phyloP scores from a whole-genome alignment of 805 yeast species.

The Grigorovia jiainica region DNA sequence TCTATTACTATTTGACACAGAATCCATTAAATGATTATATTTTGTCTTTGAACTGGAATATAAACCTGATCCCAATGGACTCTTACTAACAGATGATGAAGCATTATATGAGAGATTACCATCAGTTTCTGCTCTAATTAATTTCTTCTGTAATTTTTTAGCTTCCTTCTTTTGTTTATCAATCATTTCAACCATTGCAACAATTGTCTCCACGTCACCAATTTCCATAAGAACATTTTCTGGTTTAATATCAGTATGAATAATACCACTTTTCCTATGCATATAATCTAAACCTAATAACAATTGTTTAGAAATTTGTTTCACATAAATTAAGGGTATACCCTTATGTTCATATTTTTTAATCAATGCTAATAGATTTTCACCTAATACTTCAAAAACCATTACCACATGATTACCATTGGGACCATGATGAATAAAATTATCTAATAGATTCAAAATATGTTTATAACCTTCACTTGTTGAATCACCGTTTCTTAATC shows the following conservation, averaged over 20 bases:
- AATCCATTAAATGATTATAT: background rate
- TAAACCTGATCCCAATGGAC: background rate
- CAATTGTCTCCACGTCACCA: constrained; percentile 74
- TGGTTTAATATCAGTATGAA: constrained; percentile 70
- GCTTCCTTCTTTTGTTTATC: constrained; percentile 41
- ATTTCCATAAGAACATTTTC: constrained; percentile 73
- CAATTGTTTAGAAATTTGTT: constrained; percentile 74
- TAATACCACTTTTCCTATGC: constrained; percentile 58
- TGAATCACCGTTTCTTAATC: constrained; percentile 36
- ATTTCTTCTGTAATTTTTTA: constrained; percentile 34
- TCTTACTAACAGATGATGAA: background rate
- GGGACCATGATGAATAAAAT: constrained; percentile 78
- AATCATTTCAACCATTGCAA: constrained; percentile 52
- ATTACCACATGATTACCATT: constrained; percentile 91
- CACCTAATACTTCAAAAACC: constrained; percentile 97
- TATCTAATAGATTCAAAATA: constrained; percentile 72
- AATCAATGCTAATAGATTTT: constrained; percentile 77
- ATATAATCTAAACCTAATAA: constrained; percentile 56
- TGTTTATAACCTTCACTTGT: constrained; percentile 61
- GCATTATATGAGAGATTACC: no score
- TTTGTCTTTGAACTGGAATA: background rate
- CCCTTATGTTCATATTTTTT: constrained; percentile 70
- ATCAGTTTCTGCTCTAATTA: constrained; percentile 16
- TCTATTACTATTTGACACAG: background rate
- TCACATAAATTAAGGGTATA: constrained; percentile 65